Base-by-base conservation (phyloP, 2,329 filamentous ascomycete genomes). In the Xylaria sp. region DNA sequence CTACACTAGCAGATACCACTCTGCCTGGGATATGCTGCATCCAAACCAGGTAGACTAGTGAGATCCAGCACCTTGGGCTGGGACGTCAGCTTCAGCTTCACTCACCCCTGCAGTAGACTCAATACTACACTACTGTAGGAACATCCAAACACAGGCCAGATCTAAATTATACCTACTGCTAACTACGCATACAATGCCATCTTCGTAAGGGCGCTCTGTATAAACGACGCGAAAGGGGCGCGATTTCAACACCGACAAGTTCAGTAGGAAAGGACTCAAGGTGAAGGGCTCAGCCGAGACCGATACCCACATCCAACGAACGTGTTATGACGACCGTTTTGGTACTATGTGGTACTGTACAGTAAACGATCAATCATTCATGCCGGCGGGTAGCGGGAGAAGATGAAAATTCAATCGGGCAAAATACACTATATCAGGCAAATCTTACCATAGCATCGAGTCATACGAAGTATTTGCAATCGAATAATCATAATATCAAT, bases 11-110 rank as follows among this genome's bases (percentile, higher is more conserved):
- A 38, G 52, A 61, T 64, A 43, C 61, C 40, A 62, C 62, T 57
- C 52, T 62, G 42, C 51, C 60, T 52, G 38, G 64, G 64, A 59
- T 64, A 11, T 64, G 57, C 57, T 59, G 58, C 63, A 67, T 65
- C 57, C 33, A 47, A 61, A 56, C n/a, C 35, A 63, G 33, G 57
- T 45, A 40, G 31, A 38, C 42, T 67, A 63, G 57, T 58, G 60
- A 63, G 65, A 63, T 65, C 65, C 65, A 67, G 65, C 62, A 65
- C 53, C 56, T 65, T 51, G 65, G 60, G 55, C 57, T 64, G 65
- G 63, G 60, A 61, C 51, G 49, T 51, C 64, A 60, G 58, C 58
- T 63, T 57, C 60, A 57, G 51, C 59, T 52, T 23, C 23, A 47
- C 47, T 56, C 58, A 47, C 47, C 59, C 58, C 52, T 65, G 60